These are phyloP conservation scores for Termitomyces sp. DNA, from an alignment of 768 basidiomycete species.

Conservation along the genomic window DNA sequence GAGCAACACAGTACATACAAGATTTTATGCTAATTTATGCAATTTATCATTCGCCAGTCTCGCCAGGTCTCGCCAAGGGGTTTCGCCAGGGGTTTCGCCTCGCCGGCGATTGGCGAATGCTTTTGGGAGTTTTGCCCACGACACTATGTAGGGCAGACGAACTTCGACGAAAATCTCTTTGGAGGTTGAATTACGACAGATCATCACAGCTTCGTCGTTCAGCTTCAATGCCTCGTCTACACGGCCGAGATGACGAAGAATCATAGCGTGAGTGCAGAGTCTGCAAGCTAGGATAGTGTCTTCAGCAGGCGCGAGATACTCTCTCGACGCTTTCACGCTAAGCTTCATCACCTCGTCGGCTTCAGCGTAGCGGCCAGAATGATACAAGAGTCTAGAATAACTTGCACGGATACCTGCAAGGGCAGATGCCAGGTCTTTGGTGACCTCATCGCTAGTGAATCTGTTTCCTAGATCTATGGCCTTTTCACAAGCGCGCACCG, in stretches of 20 bases:
- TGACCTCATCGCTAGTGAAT: not conserved
- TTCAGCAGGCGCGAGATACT: not conserved
- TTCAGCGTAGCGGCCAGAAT: constrained; percentile 4
- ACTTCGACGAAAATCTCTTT: not conserved
- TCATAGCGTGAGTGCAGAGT: not conserved
- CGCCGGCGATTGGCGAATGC: too few species aligned
- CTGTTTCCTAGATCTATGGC: not conserved
- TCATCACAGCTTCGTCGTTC: constrained; percentile 7
- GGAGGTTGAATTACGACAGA: constrained; percentile 3
- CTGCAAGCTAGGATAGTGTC: constrained; percentile 4
- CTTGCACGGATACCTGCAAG: not conserved
- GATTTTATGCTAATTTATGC: too few species aligned
- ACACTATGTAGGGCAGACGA: constrained; percentile 7
- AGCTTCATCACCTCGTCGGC: not conserved
- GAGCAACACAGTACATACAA: too few species aligned
- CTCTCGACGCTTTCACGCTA: not conserved
- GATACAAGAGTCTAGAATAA: not conserved
- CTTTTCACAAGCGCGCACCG: not conserved
- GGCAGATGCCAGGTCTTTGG: constrained; percentile 1
- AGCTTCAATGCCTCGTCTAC: constrained; percentile 7
- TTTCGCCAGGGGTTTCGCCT: too few species aligned
- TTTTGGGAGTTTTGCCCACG: too few species aligned
- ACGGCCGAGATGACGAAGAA: not conserved
- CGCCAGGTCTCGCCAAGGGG: too few species aligned
- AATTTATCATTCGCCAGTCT: too few species aligned